phyloP scores from a whole-genome alignment of 768 basidiomycete genomes.

The Filobasidium wieringae region DNA sequence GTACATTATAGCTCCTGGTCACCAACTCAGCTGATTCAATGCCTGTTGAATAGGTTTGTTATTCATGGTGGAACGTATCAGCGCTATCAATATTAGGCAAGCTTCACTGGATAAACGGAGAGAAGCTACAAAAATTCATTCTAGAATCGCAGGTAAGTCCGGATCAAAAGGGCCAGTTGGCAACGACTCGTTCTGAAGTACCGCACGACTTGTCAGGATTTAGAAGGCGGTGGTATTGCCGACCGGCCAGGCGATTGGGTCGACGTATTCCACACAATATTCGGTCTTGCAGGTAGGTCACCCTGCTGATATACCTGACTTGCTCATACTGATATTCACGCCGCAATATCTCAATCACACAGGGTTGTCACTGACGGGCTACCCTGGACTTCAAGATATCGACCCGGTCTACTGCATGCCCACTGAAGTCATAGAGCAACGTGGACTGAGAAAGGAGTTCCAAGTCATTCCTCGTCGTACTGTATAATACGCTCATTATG shows the following conservation, averaged over 20 bases:
- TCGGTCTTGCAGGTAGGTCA: slow-evolving; percentile 67
- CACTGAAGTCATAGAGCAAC: slow-evolving; percentile 54
- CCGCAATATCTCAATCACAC: not conserved
- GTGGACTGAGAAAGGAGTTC: slow-evolving; percentile 45
- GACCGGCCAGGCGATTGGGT: slow-evolving; percentile 86
- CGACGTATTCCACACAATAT: slow-evolving; percentile 94
- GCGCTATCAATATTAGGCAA: slow-evolving; percentile 71
- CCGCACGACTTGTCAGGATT: slow-evolving; percentile 64
- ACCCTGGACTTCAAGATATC: slow-evolving; percentile 67
- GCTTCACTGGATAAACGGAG: slow-evolving; percentile 73
- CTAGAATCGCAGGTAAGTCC: slow-evolving; percentile 64
- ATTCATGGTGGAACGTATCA: slow-evolving; percentile 93
- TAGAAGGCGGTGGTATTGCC: slow-evolving; percentile 81
- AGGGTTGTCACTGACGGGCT: slow-evolving; percentile 81
- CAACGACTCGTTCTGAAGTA: no score
- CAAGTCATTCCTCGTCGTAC: slow-evolving; percentile 6
- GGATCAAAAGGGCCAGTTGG: not conserved
- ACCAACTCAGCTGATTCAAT: no score
- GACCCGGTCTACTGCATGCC: slow-evolving; percentile 98
- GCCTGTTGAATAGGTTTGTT: slow-evolving; percentile 64
- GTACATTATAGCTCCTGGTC: slow-evolving; percentile 33
- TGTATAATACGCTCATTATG: no score
- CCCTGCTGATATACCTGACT: not conserved
- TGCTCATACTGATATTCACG: not conserved
- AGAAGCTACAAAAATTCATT: slow-evolving; percentile 68